Conservation (phyloP, 306 rosid species). For the Echinosophora koreensis region DNA sequence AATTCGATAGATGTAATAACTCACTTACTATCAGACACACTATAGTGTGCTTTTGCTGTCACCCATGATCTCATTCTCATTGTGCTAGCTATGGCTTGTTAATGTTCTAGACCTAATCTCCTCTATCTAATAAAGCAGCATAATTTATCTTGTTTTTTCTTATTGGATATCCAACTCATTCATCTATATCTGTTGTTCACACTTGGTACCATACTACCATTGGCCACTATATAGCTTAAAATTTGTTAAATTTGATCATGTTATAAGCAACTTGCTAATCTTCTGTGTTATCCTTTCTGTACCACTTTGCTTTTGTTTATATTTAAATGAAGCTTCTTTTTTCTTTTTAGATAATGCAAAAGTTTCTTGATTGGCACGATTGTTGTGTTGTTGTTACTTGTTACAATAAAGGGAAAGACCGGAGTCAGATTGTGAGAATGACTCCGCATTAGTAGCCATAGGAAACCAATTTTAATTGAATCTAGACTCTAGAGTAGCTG, state of each 20-base stretch:
- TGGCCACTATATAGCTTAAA: conserved; percentile 2
- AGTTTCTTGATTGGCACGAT: background rate
- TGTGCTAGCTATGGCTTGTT: background rate
- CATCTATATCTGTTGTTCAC: background rate
- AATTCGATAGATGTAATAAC: conserved; percentile 35
- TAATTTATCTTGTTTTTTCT: background rate
- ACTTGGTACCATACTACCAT: background rate
- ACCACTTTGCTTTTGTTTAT: background rate
- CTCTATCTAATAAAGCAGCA: background rate
- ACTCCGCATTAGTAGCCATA: background rate
- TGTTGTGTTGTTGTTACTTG: background rate
- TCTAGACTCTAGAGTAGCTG: background rate
- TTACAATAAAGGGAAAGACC: background rate
- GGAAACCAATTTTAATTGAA: background rate
- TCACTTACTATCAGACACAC: conserved; percentile 39
- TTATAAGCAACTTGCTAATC: background rate
- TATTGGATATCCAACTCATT: conserved; percentile 13
- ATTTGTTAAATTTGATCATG: background rate
- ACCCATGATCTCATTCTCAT: conserved; percentile 43
- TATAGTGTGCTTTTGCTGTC: conserved; percentile 65
- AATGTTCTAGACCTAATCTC: conserved; percentile 1
- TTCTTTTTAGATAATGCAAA: background rate
- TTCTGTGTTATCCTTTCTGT: background rate
- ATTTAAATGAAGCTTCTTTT: background rate
- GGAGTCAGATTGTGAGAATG: background rate